A percentile compares a stretch with the other conserved stretches of the same genome.
phyloP scores from a whole-genome alignment of 768 basidiomycete genomes.

The Auricularia auricula-judae region DNA sequence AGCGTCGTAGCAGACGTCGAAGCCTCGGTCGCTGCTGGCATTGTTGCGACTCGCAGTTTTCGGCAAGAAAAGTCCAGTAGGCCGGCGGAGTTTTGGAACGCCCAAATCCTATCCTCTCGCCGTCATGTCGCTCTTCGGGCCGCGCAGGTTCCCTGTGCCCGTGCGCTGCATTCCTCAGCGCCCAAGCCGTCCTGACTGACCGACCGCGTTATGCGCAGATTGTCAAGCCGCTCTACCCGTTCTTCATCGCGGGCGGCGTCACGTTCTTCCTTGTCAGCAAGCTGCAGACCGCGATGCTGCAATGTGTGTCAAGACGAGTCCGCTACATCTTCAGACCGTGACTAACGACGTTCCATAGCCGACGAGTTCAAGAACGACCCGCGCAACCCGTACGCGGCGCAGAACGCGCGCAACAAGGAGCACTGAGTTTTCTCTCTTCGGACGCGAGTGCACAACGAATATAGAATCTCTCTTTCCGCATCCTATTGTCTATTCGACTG shows the following conservation, averaged over 20 bases:
- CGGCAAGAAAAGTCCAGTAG: not conserved
- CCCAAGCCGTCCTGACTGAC: slow-evolving; percentile 3
- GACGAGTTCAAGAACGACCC: slow-evolving; percentile 62
- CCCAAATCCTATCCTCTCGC: not conserved
- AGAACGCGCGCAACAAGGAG: slow-evolving; percentile 53
- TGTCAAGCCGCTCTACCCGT: slow-evolving; percentile 67
- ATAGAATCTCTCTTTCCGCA: not conserved
- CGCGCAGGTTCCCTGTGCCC: slow-evolving; percentile 74
- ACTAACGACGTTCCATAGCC: slow-evolving; percentile 27
- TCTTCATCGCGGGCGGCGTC: slow-evolving; percentile 53
- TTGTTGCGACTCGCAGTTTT: not conserved
- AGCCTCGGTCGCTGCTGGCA: not conserved
- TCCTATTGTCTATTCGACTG: not conserved
- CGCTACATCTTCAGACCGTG: not conserved
- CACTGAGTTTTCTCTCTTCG: slow-evolving; percentile 6
- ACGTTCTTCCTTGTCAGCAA: slow-evolving; percentile 58
- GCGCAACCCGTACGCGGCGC: slow-evolving; percentile 71
- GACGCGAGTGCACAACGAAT: not conserved
- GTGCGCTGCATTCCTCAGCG: slow-evolving; percentile 30
- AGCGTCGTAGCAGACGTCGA: slow-evolving; percentile 2
- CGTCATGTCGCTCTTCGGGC: slow-evolving; percentile 62
- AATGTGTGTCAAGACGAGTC: slow-evolving; percentile 41
- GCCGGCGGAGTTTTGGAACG: not conserved
- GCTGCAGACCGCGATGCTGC: slow-evolving; percentile 56
- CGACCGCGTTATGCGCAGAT: slow-evolving; percentile 32